Conservation (phyloP, 345 rosid genomes). For the Physaria fendleri region DNA sequence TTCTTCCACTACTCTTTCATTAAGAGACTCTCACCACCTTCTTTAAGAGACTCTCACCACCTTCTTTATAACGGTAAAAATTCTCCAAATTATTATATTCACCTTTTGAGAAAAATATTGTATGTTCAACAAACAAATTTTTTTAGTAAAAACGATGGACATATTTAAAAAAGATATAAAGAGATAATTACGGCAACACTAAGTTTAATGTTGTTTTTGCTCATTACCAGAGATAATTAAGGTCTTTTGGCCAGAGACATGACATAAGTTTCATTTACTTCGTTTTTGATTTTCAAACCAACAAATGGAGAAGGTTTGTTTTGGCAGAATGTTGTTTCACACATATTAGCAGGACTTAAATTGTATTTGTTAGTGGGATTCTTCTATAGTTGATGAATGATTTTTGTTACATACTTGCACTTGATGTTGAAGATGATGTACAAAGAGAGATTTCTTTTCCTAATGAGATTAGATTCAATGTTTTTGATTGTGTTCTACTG, state of each 20-base stretch:
- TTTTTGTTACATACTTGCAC: slow-evolving; percentile 50
- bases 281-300: slow-evolving; percentile 67
- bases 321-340: slow-evolving; percentile 53
- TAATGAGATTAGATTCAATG: slow-evolving; percentile 42
- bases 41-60: too few species aligned
- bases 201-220: slow-evolving; percentile 74
- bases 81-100: too few species aligned
- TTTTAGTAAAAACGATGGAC: too few species aligned
- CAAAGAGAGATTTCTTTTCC: slow-evolving; percentile 75
- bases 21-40: too few species aligned
- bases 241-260: slow-evolving; percentile 70
- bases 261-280: slow-evolving; percentile 69
- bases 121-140: too few species aligned
- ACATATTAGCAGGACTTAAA: slow-evolving; percentile 75
- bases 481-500: slow-evolving; percentile 60
- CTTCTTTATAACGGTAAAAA: too few species aligned
- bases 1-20: too few species aligned
- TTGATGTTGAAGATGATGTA: slow-evolving; percentile 48
- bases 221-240: slow-evolving; percentile 70
- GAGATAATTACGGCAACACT: too few species aligned
- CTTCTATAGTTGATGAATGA: slow-evolving; percentile 77
- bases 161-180: too few species aligned
- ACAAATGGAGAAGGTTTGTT: slow-evolving; percentile 78
- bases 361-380: slow-evolving; percentile 58
- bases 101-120: too few species aligned